Evolutionary conservation across 202 grass and related monocot species (phyloP).

Genomic region (Setaria italica): DNA sequence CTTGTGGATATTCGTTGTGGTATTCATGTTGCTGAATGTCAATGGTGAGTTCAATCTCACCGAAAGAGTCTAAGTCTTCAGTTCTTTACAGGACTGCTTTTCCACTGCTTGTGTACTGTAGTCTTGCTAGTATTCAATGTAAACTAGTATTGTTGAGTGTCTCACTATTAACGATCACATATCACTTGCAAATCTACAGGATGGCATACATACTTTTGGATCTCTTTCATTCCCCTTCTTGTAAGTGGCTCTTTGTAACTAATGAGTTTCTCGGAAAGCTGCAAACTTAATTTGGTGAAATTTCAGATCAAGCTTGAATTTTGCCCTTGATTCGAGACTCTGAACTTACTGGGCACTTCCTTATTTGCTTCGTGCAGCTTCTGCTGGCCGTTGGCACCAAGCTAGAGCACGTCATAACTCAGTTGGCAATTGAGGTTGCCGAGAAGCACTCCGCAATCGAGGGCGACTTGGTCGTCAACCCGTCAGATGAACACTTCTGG

Average conservation of each 20-base stretch:
- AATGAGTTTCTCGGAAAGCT: background rate
- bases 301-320: background rate
- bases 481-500: conserved; percentile 93
- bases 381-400: conserved; percentile 83
- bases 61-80: background rate
- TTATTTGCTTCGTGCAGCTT: conserved; percentile 54
- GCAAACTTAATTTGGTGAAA: background rate
- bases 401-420: conserved; percentile 87
- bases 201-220: conserved; percentile 98
- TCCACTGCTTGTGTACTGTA: conserved; percentile 6
- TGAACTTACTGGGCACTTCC: background rate
- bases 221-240: conserved; percentile 83
- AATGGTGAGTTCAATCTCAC: conserved; percentile 62
- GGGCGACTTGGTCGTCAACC: conserved; percentile 82
- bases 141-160: background rate
- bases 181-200: conserved; percentile 54
- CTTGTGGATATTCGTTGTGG: conserved; percentile 88
- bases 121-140: background rate
- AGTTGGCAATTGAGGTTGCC: conserved; percentile 81
- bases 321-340: background rate
- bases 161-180: conserved; percentile 3
- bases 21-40: conserved; percentile 93
- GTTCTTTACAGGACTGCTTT: background rate
- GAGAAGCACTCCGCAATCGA: conserved; percentile 87
- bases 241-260: conserved; percentile 51